Conservation (phyloP, 306 rosid genomes). For the Sphenostylis stenocarpa region DNA sequence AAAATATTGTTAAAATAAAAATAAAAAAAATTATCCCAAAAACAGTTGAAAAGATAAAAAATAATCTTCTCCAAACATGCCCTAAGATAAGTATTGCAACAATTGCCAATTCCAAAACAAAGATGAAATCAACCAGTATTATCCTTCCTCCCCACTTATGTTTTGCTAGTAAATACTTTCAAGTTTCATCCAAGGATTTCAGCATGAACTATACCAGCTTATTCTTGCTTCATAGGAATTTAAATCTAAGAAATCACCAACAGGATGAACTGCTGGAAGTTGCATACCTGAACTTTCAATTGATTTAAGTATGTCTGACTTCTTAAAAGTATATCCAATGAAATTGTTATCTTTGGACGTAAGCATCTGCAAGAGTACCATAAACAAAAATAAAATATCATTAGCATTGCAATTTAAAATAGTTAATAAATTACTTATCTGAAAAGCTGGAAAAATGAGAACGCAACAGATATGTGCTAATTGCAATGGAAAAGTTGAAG, state of each 20-base stretch:
- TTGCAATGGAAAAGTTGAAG: not conserved
- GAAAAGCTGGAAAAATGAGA: not conserved
- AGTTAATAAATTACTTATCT: not conserved
- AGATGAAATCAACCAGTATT: not conserved
- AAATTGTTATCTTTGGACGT: slow-evolving; percentile 95
- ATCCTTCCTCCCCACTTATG: not conserved
- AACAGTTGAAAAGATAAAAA: too few relatives aligned
- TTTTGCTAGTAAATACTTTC: not conserved
- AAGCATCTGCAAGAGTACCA: slow-evolving; percentile 71
- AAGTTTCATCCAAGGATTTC: not conserved
- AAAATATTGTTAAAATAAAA: too few relatives aligned
- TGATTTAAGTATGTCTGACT: slow-evolving; percentile 81
- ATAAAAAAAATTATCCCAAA: too few relatives aligned
- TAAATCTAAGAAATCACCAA: slow-evolving; percentile 1
- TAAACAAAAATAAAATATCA: slow-evolving; percentile 8
- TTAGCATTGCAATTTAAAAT: not conserved
- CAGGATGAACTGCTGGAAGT: slow-evolving; percentile 10
- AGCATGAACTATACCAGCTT: not conserved
- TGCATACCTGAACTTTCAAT: slow-evolving; percentile 79
- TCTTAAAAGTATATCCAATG: slow-evolving; percentile 91
- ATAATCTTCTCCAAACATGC: too few relatives aligned
- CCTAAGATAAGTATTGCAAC: not conserved
- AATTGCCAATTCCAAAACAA: slow-evolving; percentile 4
- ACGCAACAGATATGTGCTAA: not conserved
- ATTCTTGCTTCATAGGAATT: not conserved